Percentiles rank a stretch among this genome's conserved stretches.
These are phyloP conservation scores for Candida dajiaensis DNA, from an alignment of 805 yeast genomes.

Conservation along the genomic window DNA sequence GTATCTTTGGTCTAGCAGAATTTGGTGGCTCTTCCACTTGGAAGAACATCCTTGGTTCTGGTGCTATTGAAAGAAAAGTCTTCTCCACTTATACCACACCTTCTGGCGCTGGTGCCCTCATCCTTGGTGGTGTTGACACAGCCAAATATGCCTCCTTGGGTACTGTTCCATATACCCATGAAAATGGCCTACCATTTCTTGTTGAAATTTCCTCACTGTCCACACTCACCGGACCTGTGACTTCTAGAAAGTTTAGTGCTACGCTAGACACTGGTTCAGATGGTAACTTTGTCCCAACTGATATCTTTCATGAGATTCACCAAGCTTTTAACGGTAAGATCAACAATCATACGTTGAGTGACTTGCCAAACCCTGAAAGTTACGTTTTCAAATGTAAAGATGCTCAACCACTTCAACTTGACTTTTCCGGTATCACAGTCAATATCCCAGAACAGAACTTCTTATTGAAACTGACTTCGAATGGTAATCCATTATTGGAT, in stretches of 20 bases:
- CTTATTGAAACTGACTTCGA: conserved; percentile 6
- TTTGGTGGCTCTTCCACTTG: not conserved
- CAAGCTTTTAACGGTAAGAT: conserved; percentile 13
- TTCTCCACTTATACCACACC: conserved; percentile 7
- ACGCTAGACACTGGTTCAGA: conserved; percentile 17
- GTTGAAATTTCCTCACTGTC: conserved; percentile 11
- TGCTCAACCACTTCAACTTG: conserved; percentile 10
- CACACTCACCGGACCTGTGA: conserved; percentile 10
- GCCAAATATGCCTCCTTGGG: conserved; percentile 13
- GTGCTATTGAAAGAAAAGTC: conserved; percentile 8
- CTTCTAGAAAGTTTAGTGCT: not conserved
- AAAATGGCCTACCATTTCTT: not conserved
- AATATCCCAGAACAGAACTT: conserved; percentile 7
- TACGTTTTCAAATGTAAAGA: conserved; percentile 26
- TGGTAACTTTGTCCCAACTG: conserved; percentile 5
- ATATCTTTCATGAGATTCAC: conserved; percentile 10
- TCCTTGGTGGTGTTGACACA: conserved; percentile 21
- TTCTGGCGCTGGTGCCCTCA: conserved; percentile 9
- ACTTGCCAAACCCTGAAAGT: conserved; percentile 19
- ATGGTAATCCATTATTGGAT: conserved; percentile 6
- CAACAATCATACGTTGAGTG: conserved; percentile 23
- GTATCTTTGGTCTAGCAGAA: conserved; percentile 11
- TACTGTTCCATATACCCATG: conserved; percentile 4
- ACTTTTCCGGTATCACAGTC: conserved; percentile 14
- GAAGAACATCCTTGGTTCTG: conserved; percentile 2